Evolutionary conservation across 2,329 filamentous ascomycete species (phyloP).

Genomic region (Fusarium nisikadoi): DNA sequence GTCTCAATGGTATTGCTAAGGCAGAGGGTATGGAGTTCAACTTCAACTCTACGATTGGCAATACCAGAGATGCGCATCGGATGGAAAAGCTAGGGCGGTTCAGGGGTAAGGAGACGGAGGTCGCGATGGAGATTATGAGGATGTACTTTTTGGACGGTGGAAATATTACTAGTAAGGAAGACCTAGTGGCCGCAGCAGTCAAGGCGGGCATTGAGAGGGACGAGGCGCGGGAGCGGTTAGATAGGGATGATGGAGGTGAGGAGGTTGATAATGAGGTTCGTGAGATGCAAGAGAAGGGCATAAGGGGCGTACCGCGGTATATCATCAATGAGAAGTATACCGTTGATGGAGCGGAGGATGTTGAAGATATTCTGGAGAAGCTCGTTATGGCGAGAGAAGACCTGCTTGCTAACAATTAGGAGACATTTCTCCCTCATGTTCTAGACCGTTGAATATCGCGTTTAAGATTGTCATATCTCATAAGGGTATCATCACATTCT

Average conservation of each 20-base stretch:
- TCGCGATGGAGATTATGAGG: slow-evolving; percentile 72
- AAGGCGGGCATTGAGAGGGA: slow-evolving; percentile 63
- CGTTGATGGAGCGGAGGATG: slow-evolving; percentile 78
- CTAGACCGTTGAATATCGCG: background rate
- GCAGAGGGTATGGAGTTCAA: slow-evolving; percentile 77
- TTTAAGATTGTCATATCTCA: slow-evolving; percentile 17
- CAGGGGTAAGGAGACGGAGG: slow-evolving; percentile 61
- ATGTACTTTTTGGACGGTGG: slow-evolving; percentile 73
- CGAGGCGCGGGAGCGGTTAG: slow-evolving; percentile 65
- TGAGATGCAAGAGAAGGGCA: slow-evolving; percentile 59
- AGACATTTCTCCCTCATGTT: background rate
- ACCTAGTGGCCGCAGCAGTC: slow-evolving; percentile 63
- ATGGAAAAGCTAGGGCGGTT: slow-evolving; percentile 75
- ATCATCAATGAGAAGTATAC: slow-evolving; percentile 75
- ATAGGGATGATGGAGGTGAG: slow-evolving; percentile 63
- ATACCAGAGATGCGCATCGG: slow-evolving; percentile 59
- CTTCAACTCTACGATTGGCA: slow-evolving; percentile 63
- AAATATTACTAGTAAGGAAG: slow-evolving; percentile 69
- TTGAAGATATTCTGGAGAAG: slow-evolving; percentile 71
- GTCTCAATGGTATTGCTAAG: slow-evolving; percentile 67
- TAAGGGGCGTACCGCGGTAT: slow-evolving; percentile 80
- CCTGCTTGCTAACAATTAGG: background rate
- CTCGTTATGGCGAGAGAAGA: slow-evolving; percentile 64
- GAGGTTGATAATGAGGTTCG: slow-evolving; percentile 68
- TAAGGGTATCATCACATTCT: slow-evolving; percentile 56